These are phyloP conservation scores for Davidsoniella australis DNA, from an alignment of 2,329 filamentous ascomycete species.

Conservation along the genomic window DNA sequence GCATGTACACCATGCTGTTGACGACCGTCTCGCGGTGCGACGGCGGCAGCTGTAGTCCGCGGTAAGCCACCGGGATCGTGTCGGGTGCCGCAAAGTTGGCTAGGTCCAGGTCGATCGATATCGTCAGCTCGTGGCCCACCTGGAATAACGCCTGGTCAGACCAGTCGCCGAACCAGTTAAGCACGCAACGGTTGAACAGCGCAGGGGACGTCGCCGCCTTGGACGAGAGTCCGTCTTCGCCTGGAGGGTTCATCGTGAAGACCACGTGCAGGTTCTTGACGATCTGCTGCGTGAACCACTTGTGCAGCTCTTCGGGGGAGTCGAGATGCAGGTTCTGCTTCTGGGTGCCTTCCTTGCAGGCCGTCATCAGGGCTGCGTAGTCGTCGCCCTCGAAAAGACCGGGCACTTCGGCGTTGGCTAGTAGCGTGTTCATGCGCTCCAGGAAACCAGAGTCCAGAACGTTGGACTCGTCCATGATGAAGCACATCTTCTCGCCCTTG, in stretches of 20 bases:
- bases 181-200: constrained; percentile 96
- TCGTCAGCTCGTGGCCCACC: constrained; percentile 85
- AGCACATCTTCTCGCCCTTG: constrained; percentile 98
- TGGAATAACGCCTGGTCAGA: constrained; percentile 98
- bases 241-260: constrained; percentile 97
- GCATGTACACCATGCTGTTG: constrained; percentile 98
- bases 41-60: constrained; percentile 66
- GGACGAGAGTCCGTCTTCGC: constrained; percentile 75
- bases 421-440: constrained; percentile 95
- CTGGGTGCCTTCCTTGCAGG: constrained; percentile 95
- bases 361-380: constrained; percentile 95
- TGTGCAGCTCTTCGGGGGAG: constrained; percentile 98
- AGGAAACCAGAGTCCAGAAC: constrained; percentile 97
- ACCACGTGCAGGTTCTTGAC: constrained; percentile 98
- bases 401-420: constrained; percentile 98
- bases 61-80: constrained; percentile 82
- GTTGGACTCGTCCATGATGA: constrained; percentile 99
- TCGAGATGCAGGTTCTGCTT: constrained; percentile 88
- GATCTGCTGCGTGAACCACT: constrained; percentile 99
- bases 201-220: constrained; percentile 96
- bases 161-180: constrained; percentile 99
- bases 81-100: constrained; percentile 74
- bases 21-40: constrained; percentile 83
- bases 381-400: constrained; percentile 99
- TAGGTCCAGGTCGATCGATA: constrained; percentile 88